Percentiles rank a stretch among this genome's conserved stretches.
Evolutionary conservation across 768 basidiomycete species (phyloP).

Genomic region (Lactarius pseudohatsudake): DNA sequence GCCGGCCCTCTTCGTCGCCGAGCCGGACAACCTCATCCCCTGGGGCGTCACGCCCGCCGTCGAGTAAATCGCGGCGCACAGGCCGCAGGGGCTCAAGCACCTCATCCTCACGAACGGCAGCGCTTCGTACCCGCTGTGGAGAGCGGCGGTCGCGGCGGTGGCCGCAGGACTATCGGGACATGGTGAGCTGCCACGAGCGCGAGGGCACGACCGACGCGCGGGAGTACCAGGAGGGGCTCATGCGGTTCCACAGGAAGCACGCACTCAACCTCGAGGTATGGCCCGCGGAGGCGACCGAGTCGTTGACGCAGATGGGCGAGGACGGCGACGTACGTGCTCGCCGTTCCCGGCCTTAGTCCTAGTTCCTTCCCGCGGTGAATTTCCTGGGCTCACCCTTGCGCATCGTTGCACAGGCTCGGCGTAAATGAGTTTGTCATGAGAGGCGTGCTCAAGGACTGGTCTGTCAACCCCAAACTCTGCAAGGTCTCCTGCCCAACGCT

Average conservation of each 20-base stretch:
- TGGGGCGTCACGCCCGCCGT: conserved; percentile 48
- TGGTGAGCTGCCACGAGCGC: too few relatives aligned
- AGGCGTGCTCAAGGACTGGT: conserved; percentile 28
- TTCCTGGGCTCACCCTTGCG: neutral
- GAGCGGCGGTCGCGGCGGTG: neutral
- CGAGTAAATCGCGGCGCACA: conserved; percentile 32
- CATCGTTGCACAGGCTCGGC: conserved; percentile 1
- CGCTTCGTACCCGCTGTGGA: conserved; percentile 36
- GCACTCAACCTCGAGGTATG: conserved; percentile 34
- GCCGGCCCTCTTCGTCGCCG: conserved; percentile 48
- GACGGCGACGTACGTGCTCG: conserved; percentile 37
- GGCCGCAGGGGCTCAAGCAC: conserved; percentile 37
- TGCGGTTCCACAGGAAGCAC: conserved; percentile 34
- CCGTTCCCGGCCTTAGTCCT: neutral
- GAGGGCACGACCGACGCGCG: neutral
- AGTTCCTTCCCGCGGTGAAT: neutral
- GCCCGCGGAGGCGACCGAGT: conserved; percentile 33
- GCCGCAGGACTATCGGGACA: neutral
- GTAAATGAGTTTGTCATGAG: conserved; percentile 16
- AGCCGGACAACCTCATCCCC: conserved; percentile 46
- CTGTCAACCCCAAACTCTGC: conserved; percentile 24
- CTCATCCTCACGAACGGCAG: conserved; percentile 36
- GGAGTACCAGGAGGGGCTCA: conserved; percentile 35
- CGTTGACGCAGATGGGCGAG: conserved; percentile 32
- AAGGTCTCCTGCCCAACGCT: conserved; percentile 27